Conservation (phyloP, 768 basidiomycete genomes). For the Coprinellus micaceus region DNA sequence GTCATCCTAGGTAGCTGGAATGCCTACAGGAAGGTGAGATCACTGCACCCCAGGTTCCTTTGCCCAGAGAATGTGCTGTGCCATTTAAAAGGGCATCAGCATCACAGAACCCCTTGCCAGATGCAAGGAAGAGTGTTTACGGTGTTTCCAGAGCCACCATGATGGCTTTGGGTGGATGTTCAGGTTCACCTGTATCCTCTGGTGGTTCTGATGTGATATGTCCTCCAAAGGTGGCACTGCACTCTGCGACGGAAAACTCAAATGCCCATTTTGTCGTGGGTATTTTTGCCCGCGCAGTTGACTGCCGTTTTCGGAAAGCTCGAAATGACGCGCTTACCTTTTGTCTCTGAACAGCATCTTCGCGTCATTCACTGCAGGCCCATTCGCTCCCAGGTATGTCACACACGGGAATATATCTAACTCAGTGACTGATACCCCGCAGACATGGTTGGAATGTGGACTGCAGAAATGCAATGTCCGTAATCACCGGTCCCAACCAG, state of each 20-base stretch:
- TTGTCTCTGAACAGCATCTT: constrained; percentile 1
- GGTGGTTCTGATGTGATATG: too few relatives aligned
- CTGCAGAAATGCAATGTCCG: constrained; percentile 21
- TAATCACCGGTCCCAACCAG: constrained; percentile 13
- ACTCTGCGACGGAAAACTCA: too few relatives aligned
- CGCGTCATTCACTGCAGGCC: background rate
- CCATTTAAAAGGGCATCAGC: too few relatives aligned
- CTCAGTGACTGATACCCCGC: background rate
- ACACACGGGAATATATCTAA: background rate
- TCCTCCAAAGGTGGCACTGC: too few relatives aligned
- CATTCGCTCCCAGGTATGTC: background rate
- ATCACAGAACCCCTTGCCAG: too few relatives aligned
- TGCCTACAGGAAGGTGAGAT: constrained; percentile 25
- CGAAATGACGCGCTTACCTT: background rate
- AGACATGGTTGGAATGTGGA: constrained; percentile 14
- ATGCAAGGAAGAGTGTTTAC: too few relatives aligned
- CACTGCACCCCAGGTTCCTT: background rate
- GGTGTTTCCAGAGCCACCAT: too few relatives aligned
- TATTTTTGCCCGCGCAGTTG: constrained; percentile 1
- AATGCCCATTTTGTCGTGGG: background rate
- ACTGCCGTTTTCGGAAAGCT: background rate
- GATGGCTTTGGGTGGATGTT: too few relatives aligned
- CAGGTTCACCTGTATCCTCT: too few relatives aligned
- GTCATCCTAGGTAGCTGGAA: constrained; percentile 24
- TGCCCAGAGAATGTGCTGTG: too few relatives aligned